Percentiles rank a stretch among this genome's conserved stretches.
Evolutionary conservation across 2,329 filamentous ascomycete species (phyloP).

Genomic region (Camptophora hylomeconis): DNA sequence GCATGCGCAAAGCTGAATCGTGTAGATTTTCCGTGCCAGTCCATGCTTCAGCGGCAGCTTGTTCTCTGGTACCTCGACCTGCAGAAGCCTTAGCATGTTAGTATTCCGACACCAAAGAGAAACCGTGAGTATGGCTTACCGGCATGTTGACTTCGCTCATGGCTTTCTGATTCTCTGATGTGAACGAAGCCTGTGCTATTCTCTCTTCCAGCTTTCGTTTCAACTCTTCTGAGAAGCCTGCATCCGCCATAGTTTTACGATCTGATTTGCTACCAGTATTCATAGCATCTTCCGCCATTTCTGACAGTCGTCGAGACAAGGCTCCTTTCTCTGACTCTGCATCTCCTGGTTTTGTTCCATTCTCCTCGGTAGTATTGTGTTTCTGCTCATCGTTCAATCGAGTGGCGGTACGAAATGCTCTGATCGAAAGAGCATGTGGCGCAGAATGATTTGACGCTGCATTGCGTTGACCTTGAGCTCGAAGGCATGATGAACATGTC

Average conservation of each 20-base stretch:
- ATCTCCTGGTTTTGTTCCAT: constrained; percentile 5
- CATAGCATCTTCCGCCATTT: constrained; percentile 48
- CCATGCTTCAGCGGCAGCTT: constrained; percentile 61
- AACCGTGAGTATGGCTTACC: constrained; percentile 19
- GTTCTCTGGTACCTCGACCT: constrained; percentile 53
- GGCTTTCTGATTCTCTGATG: constrained; percentile 38
- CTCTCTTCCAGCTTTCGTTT: constrained; percentile 45
- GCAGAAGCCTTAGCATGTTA: constrained; percentile 36
- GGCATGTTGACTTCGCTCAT: constrained; percentile 43
- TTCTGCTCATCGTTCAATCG: constrained; percentile 3
- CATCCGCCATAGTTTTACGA: constrained; percentile 44
- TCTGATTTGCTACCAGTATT: constrained; percentile 42
- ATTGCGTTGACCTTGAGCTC: constrained; percentile 10
- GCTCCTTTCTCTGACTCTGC: constrained; percentile 37
- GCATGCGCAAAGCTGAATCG: constrained; percentile 73
- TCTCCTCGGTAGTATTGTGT: not conserved
- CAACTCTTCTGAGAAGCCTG: constrained; percentile 49
- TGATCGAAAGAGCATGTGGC: not conserved
- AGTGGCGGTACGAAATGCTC: constrained; percentile 6
- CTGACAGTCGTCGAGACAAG: constrained; percentile 43
- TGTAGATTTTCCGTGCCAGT: constrained; percentile 59
- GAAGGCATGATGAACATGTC: constrained; percentile 14
- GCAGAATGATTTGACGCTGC: not conserved
- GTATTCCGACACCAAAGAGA: too few species aligned
- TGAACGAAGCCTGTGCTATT: constrained; percentile 43